Evolutionary conservation across 306 rosid species (phyloP), one percentile per base, ranked within the genome.

Genomic region (Quercus wislizeni): DNA sequence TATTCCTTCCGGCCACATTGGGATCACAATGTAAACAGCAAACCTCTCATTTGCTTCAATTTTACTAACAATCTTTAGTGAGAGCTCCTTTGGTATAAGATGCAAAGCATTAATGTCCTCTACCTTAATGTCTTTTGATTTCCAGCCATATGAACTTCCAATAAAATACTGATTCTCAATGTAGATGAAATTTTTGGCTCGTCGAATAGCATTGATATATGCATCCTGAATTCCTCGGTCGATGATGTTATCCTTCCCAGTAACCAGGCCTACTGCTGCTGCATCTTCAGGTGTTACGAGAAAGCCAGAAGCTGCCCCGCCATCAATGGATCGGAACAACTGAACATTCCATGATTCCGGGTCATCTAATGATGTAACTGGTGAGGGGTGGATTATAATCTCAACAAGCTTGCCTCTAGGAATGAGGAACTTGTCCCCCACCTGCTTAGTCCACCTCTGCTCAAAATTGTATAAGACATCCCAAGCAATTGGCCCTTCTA

Each of bases 1-100:
- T 23, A 85, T 65, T 46, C 97, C 97, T 86, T 95, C 94, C 54
- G 97, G 99, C 97, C 99, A 95, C 97, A 91, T 90, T 71, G 96
- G 99, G 43, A 95, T 83, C 21, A 94, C 93, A 83, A 92, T 71
- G 83, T 92, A 95, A 21, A 87, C 94, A 6, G 76, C 41, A 70
- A 94, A 94, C 56, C 93, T 86, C 77, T 94, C 89, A 28, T 88
- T 85, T 5, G 92, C 91, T 88, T 92, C 95, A 74, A 94, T 94
- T 85, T 94, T 92, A 79, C 94, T 91, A 31, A 94, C 88, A 84
- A 94, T 92, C 85, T 94, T 94, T 20, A 90, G 65, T 11, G 95
- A 90, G 5, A 94, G 62, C 82, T 94, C 97, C 76, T 89, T 94
- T 55, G 97, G 97, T 77, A 95, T 86, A 3, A 90, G 90, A 83